Evolutionary conservation across 2,329 filamentous ascomycete genomes (phyloP), one percentile per base, ranked within the genome.

Genomic region (Sclerotiophoma versabilis): DNA sequence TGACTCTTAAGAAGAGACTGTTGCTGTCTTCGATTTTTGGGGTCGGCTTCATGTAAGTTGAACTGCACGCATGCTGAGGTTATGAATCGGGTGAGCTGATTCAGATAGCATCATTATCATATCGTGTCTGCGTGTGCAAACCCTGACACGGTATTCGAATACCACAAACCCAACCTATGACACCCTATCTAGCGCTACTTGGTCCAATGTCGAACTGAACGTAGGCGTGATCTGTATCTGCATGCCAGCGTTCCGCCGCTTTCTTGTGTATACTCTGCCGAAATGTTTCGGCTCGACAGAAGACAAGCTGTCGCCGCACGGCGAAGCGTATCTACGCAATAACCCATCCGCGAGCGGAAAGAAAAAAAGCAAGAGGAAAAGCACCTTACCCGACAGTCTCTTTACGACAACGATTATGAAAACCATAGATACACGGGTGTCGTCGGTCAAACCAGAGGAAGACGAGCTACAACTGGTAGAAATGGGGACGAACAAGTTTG

Each of bases 41-140:
- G 17, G 39, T 73, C 1, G 71, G 72, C 4, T 54, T 71, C 25
- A 65, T 77, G 75, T 78, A 62, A 62, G 73, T 60, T 8, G 5
- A 4, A 25, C 15, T 5, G 15, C n/a, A n/a, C n/a, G n/a, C n/a
- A n/a, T n/a, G n/a, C n/a, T n/a, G n/a, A n/a, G n/a, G n/a, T 8
- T 11, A 19, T 22, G 27, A 20, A 11, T 14, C 25, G 8, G 22
- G 8, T 9, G 5, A 26, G 20, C 23, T 64, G 30, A 27, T 10
- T 26, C 9, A 7, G n/a, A 15, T 12, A 46, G 43, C 19, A 20
- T 46, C 3, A 46, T 46, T 9, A 25, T 32, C n/a, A 27, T 46
- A n/a, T 46, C 43, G 3, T 46, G 43, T 10, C n/a, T 46, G 1
- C 30, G 43, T 11, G 32, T 46, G 36, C 43, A 26, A 10, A 46